Base-by-base conservation (phyloP, 148 eudicot genomes). In the Gaultheria prostrata region DNA sequence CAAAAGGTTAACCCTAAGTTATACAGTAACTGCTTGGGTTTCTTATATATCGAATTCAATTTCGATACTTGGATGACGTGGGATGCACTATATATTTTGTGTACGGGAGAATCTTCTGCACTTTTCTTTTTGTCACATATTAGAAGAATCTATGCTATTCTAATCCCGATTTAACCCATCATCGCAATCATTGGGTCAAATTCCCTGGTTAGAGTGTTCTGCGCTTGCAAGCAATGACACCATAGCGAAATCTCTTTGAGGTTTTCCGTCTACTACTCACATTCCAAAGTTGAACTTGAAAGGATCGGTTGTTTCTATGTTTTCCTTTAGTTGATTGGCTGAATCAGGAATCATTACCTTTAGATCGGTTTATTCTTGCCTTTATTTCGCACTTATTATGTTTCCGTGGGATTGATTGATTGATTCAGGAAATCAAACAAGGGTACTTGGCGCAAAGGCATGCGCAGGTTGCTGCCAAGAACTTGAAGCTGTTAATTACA, bases 401-500 rank as follows among this genome's bases (percentile, higher is more conserved):
- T 63, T 63, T 63, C 30, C 3, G 14, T 24, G 30, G 70, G 14
- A 63, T n/a, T 24, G 70, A 30, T n/a, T 24, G 70, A 30, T 63
- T 10, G 32, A 11, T 49, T 80, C 69, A 92, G 91, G 94, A 92
- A 83, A 85, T 89, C 8, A 92, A 90, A 82, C 94, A 92, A 86
- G 94, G 93, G 59, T 85, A 82, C 48, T 82, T 81, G 73, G 91
- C 94, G 18, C 86, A 88, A 85, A 87, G 65, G 67, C 94, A 92
- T 30, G 88, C 92, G 6, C 69, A 82, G 14, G 20, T 89, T 80
- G 86, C 84, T 32, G 85, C 85, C 5, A 89, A 87, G 74, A 90
- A 90, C 85, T 15, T 92, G 78, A 89, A 28, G 83, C 3, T 86
- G 84, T 85, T 90, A 61, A 43, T 92, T 3, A 43, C 49, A 71